Evolutionary conservation across 192 early-diverging fungal genomes (phyloP), one percentile per base, ranked within the genome.

Genomic region (Helicostylum pulchrum): DNA sequence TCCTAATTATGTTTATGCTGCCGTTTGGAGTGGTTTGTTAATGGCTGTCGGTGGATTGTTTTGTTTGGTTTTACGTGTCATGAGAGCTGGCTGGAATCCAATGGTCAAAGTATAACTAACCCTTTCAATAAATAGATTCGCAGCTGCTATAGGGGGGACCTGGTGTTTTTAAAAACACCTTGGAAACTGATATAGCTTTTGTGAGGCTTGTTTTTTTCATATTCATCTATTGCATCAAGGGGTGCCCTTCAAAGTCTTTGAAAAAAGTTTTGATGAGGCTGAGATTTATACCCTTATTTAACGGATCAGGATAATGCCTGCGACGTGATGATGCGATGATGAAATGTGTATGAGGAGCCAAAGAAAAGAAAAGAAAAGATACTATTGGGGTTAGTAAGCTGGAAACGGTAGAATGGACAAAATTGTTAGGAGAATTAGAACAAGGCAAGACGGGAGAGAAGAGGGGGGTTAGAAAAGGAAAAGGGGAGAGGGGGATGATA

Each of bases 1-100:
- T 39, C 36, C 36, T 39, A 39, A 61, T 31, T 67, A 67, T 46
- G 14, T 43, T 21, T 59, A 59, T 43, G 66, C 57, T 17, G 66
- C 66, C 7, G 58, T 51, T 8, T 67, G 66, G 66, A 47, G 56
- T 30, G 66, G 66, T 17, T 53, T 48, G 31, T 39, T 52, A 3
- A 52, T 67, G n/a, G 51, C 42, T 9, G 39, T 59, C 47, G 66
- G 66, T 11, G 56, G 53, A 7, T 34, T 67, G 36, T 59, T 67
- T 45, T 58, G 56, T 53, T 48, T 48, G 12, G 30, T 21, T 4
- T 61, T 67, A 23, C 66, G 66, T 6, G 66, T 67, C 17, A 21
- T 60, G 5, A 15, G 58, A 44, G 66, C 57, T 34, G 66, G 66
- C 7, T 67, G 66, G 66, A 67, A 54, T 11, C 54, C 54, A 55